These are phyloP conservation scores for Schizosaccharomyces cryophilus DNA, from an alignment of 805 yeast species.

Conservation along the genomic window DNA sequence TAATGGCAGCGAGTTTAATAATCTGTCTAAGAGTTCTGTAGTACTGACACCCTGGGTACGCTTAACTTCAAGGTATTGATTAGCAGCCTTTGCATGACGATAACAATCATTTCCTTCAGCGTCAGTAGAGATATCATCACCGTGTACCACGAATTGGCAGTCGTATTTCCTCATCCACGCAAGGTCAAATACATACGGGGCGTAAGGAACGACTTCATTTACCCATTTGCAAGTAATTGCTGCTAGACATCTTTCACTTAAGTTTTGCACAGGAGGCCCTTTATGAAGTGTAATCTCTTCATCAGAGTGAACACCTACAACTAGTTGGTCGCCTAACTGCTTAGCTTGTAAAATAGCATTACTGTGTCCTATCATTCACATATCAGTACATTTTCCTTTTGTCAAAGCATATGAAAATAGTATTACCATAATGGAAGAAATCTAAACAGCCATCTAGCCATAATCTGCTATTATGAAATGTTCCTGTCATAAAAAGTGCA, in stretches of 20 bases:
- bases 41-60: constrained; percentile 87
- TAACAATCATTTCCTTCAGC: constrained; percentile 90
- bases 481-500: background rate
- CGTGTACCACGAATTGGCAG: constrained; percentile 88
- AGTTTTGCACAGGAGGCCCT: constrained; percentile 82
- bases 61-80: constrained; percentile 53
- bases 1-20: constrained; percentile 21
- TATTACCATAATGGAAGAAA: constrained; percentile 76
- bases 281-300: constrained; percentile 61
- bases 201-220: constrained; percentile 39
- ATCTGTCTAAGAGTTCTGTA: constrained; percentile 78
- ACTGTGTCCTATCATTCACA: constrained; percentile 32
- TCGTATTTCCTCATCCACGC: constrained; percentile 44
- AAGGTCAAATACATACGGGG: constrained; percentile 88
- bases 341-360: constrained; percentile 91
- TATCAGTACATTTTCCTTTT: no score
- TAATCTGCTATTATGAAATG: constrained; percentile 11
- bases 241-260: constrained; percentile 39
- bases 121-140: constrained; percentile 93
- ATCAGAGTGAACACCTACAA: constrained; percentile 81
- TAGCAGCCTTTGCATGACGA: constrained; percentile 63
- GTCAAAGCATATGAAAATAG: no score
- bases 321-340: constrained; percentile 47
- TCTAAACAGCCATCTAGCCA: constrained; percentile 99
- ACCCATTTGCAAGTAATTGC: constrained; percentile 84